Evolutionary conservation across 805 yeast genomes (phyloP).

Genomic region (Ogataea neopini): DNA sequence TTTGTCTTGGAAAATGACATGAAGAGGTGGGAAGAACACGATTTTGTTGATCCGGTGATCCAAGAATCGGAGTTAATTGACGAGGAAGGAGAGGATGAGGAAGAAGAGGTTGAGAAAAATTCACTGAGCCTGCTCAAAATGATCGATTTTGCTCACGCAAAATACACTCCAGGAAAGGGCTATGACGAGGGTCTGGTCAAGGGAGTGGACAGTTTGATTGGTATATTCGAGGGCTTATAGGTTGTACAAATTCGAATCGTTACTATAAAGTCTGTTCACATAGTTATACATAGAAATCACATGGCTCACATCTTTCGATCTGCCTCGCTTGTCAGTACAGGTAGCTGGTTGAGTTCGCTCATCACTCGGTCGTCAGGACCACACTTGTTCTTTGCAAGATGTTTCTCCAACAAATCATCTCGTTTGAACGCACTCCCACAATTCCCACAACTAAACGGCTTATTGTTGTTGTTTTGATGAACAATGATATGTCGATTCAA

Average conservation of each 20-base stretch:
- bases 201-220: constrained; percentile 68
- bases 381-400: constrained; percentile 18
- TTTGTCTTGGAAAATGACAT: constrained; percentile 72
- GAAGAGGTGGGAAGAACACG: constrained; percentile 48
- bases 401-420: constrained; percentile 23
- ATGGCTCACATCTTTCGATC: too few species aligned
- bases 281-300: too few species aligned
- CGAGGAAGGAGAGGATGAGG: constrained; percentile 30
- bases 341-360: not conserved
- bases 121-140: constrained; percentile 58
- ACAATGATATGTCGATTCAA: constrained; percentile 23
- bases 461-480: constrained; percentile 19
- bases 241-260: constrained; percentile 14
- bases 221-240: constrained; percentile 38
- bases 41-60: constrained; percentile 41
- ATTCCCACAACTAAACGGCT: constrained; percentile 19
- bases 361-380: not conserved
- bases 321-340: too few species aligned
- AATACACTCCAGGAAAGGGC: constrained; percentile 58
- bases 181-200: constrained; percentile 68
- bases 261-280: too few species aligned
- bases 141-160: constrained; percentile 92
- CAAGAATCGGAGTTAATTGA: constrained; percentile 32
- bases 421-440: constrained; percentile 23
- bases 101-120: constrained; percentile 17